Base-by-base conservation (phyloP, 176 grass and related monocot genomes). In the Phyllostachys edulis region DNA sequence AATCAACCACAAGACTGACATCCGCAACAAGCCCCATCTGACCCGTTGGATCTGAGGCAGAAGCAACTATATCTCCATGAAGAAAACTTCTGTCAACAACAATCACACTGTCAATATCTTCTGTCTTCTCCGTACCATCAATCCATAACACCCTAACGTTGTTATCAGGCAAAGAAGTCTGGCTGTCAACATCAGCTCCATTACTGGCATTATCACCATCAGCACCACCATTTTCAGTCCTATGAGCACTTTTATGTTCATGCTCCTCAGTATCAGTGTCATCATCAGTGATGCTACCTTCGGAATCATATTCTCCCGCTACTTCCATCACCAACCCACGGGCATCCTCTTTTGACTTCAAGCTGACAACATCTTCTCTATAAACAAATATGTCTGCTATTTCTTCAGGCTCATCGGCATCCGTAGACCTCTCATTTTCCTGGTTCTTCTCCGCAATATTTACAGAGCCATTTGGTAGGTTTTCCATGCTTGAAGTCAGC, bases 281-380 rank as follows among this genome's bases (percentile, higher is more conserved):
- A 83, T 92, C 90, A n/a, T 94, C 90, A 52, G 87, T 87, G 66
- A 90, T 85, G 89, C 96, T 99, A 32, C 80, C 89, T 36, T 96
- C 93, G 5, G 96, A 96, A 85, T 96, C 96, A 51, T 89, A 96
- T 9, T 99, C 93, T 23, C 96, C 96, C 2, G 96, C 91, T 70
- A 92, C 91, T 74, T 95, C 93, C 24, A 93, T 63, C 84, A 96
- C 96, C 77, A 99, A 75, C 36, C 96, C 96, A 90, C 85, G 83
- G 20, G 39, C 23, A 84, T 85, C 65, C 34, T 69, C 73, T 51
- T 83, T 66, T 52, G 82, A 89, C n/a, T 92, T 94, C 76, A 89
- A 85, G 69, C 69, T 81, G 46, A 99, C 88, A 54, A 99, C 83
- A 85, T 99, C 96, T 78, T 99, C 89, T 67, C 89, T 90, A 76